phyloP scores from a whole-genome alignment of 23 red algal species.

The Cyanidioschyzon merolae region DNA sequence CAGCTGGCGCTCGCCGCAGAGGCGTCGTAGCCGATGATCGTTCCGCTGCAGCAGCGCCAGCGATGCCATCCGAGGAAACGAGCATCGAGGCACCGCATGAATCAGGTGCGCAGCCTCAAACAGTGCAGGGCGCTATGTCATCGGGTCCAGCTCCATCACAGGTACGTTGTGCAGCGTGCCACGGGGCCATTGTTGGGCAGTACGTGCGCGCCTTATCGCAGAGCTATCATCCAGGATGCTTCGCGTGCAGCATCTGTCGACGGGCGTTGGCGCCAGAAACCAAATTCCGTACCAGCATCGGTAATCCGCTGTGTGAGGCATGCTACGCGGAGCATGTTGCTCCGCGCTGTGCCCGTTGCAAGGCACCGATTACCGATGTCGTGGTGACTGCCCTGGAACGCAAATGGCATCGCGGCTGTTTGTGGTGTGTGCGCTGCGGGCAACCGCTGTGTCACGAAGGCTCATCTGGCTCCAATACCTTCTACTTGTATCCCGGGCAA shows the following conservation, averaged over 20 bases:
- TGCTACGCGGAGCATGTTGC: conserved; percentile 72
- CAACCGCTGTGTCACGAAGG: conserved; percentile 28
- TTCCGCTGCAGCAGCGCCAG: background rate
- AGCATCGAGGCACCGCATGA: background rate
- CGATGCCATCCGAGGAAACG: background rate
- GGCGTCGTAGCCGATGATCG: too few relatives aligned
- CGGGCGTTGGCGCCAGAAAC: background rate
- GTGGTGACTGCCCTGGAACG: conserved; percentile 82
- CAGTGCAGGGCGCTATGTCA: background rate
- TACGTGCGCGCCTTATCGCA: background rate
- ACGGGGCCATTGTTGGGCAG: background rate
- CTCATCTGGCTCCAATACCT: conserved; percentile 31
- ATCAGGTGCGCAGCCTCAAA: background rate
- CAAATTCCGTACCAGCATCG: conserved; percentile 1
- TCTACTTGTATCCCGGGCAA: conserved; percentile 72
- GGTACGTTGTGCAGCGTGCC: background rate
- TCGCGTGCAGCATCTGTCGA: background rate
- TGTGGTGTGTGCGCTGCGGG: conserved; percentile 61
- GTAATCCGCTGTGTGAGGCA: conserved; percentile 50
- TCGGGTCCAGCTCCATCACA: background rate
- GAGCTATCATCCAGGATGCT: background rate
- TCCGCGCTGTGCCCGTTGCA: conserved; percentile 70
- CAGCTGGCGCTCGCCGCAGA: too few relatives aligned
- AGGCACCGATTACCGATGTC: conserved; percentile 59
- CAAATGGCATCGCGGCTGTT: conserved; percentile 63